These are phyloP conservation scores for Colletotrichum cuscutae DNA, from an alignment of 2,329 filamentous ascomycete genomes.

Conservation along the genomic window DNA sequence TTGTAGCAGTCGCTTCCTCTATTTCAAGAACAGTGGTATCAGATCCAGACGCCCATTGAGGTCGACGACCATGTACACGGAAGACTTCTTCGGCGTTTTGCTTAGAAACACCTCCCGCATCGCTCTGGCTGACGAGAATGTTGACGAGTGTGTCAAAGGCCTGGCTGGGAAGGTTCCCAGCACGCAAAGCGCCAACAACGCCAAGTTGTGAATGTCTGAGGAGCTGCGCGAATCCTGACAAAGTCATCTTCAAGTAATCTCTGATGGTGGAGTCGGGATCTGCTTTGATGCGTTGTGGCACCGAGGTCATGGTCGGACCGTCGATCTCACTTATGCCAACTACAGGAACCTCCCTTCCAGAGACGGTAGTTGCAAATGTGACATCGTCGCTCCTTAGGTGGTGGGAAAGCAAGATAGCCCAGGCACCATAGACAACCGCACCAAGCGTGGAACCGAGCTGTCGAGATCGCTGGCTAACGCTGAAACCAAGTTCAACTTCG, in stretches of 20 bases:
- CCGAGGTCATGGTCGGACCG: conserved; percentile 53
- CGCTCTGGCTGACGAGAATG: conserved; percentile 2
- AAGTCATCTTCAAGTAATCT: conserved; percentile 28
- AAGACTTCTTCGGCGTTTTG: conserved; percentile 15
- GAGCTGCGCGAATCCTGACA: conserved; percentile 34
- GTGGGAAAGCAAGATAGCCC: conserved; percentile 35
- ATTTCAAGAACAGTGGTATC: conserved; percentile 3
- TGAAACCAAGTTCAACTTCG: background rate
- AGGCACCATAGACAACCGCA: conserved; percentile 32
- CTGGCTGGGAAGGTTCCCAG: background rate
- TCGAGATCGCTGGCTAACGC: conserved; percentile 1
- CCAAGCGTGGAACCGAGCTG: background rate
- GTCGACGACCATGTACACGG: conserved; percentile 1
- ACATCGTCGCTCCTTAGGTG: conserved; percentile 46
- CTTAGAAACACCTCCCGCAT: background rate
- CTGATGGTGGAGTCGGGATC: conserved; percentile 39
- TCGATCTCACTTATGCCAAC: conserved; percentile 56
- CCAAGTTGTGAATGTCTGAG: conserved; percentile 40
- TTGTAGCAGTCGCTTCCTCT: background rate
- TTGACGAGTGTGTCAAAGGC: conserved; percentile 37
- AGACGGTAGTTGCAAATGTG: conserved; percentile 51
- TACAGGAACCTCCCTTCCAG: conserved; percentile 55
- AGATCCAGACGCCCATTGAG: conserved; percentile 11
- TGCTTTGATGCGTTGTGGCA: conserved; percentile 39
- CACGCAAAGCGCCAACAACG: conserved; percentile 34